Conservation (phyloP, 371 early-diverging fungal genomes). For the Syncephalis plumigaleata region DNA sequence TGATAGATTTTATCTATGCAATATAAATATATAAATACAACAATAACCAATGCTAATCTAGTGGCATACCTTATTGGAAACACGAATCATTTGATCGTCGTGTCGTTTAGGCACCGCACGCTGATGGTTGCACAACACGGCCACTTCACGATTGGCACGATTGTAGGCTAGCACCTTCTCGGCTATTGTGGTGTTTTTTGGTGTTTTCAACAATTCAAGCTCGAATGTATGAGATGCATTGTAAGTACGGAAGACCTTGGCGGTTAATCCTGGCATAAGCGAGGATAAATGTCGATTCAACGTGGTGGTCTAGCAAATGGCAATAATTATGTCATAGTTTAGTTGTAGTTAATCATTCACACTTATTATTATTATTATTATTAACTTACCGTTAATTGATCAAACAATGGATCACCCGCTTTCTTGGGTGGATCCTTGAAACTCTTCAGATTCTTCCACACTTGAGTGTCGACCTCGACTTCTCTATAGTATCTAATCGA, state of each 20-base stretch:
- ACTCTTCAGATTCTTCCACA: slow-evolving; percentile 77
- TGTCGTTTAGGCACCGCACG: slow-evolving; percentile 70
- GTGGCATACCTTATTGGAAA: slow-evolving; percentile 53
- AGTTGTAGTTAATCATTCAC: no score
- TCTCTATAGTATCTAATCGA: slow-evolving; percentile 85
- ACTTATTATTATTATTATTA: no score
- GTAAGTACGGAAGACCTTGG: slow-evolving; percentile 97
- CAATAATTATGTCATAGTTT: no score
- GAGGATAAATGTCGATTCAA: slow-evolving; percentile 78
- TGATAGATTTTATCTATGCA: slow-evolving; percentile 53
- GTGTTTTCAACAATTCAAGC: slow-evolving; percentile 60
- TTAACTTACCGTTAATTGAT: slow-evolving; percentile 56
- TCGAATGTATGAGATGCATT: slow-evolving; percentile 93
- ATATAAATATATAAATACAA: slow-evolving; percentile 3
- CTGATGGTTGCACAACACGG: slow-evolving; percentile 96
- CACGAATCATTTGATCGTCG: slow-evolving; percentile 53
- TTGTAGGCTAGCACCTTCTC: slow-evolving; percentile 90
- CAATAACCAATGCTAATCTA: no score
- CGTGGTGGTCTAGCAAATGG: slow-evolving; percentile 42
- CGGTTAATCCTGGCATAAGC: slow-evolving; percentile 84
- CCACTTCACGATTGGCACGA: slow-evolving; percentile 91
- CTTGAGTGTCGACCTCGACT: slow-evolving; percentile 68
- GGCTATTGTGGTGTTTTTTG: slow-evolving; percentile 37
- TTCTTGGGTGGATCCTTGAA: slow-evolving; percentile 69
- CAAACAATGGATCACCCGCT: slow-evolving; percentile 67